phyloP scores from a whole-genome alignment of 2,329 filamentous ascomycete species.

The Sclerotinia minor region DNA sequence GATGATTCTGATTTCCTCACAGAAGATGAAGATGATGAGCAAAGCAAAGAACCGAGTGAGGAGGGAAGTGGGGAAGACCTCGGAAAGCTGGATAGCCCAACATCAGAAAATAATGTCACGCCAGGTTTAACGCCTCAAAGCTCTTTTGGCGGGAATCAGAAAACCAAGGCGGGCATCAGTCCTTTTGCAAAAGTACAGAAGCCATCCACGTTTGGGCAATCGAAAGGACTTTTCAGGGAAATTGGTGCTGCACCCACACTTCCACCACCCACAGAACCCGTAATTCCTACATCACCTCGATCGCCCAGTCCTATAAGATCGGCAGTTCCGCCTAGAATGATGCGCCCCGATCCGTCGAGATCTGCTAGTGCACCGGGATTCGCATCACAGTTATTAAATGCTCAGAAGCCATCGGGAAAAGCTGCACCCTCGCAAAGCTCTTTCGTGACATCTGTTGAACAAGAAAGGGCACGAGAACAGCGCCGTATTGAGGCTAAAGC shows the following conservation, averaged over 20 bases:
- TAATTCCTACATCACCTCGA: slow-evolving; percentile 67
- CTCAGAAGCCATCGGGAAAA: slow-evolving; percentile 51
- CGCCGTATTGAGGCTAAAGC: slow-evolving; percentile 46
- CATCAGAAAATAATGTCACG: slow-evolving; percentile 48
- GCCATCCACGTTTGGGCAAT: slow-evolving; percentile 46
- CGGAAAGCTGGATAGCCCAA: slow-evolving; percentile 61
- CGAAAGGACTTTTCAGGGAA: slow-evolving; percentile 54
- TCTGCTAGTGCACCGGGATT: slow-evolving; percentile 62
- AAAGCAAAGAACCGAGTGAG: slow-evolving; percentile 49
- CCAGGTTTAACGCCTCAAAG: slow-evolving; percentile 57
- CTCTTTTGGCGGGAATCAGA: slow-evolving; percentile 55
- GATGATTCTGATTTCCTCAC: slow-evolving; percentile 36
- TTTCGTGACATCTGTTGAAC: slow-evolving; percentile 33
- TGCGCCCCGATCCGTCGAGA: slow-evolving; percentile 52
- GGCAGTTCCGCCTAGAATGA: slow-evolving; percentile 52
- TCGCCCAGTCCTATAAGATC: slow-evolving; percentile 71
- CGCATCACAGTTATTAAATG: slow-evolving; percentile 54
- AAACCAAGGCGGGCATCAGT: slow-evolving; percentile 41
- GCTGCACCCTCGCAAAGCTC: slow-evolving; percentile 47
- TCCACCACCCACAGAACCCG: slow-evolving; percentile 49
- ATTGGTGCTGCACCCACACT: slow-evolving; percentile 55
- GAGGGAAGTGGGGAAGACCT: slow-evolving; percentile 66
- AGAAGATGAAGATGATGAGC: slow-evolving; percentile 45
- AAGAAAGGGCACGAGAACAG: slow-evolving; percentile 37
- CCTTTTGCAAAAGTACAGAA: slow-evolving; percentile 50